Conservation (phyloP, 306 rosid species). For the Nissolia schottii region DNA sequence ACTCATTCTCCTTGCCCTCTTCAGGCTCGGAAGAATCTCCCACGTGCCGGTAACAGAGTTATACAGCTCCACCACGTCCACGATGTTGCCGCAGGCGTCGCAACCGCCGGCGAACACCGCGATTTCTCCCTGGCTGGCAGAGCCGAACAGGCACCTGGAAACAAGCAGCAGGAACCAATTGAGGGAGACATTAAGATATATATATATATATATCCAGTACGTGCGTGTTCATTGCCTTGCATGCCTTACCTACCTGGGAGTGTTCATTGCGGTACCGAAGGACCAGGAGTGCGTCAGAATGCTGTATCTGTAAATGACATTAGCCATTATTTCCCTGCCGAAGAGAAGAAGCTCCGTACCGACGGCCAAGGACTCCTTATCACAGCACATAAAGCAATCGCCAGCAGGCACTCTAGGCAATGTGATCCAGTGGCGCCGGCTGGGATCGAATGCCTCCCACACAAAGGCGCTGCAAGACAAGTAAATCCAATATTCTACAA, state of each 20-base stretch:
- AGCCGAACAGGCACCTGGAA: conserved; percentile 76
- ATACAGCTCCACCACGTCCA: conserved; percentile 67
- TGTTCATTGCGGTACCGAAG: conserved; percentile 44
- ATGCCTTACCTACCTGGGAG: no score
- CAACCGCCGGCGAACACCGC: conserved; percentile 82
- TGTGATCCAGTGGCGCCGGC: conserved; percentile 42
- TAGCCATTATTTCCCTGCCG: conserved; percentile 51
- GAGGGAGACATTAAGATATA: no score
- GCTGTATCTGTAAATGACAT: conserved; percentile 51
- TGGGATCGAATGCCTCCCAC: conserved; percentile 81
- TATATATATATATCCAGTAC: no score
- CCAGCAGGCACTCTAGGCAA: conserved; percentile 54
- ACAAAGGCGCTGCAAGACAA: conserved; percentile 57
- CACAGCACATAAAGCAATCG: conserved; percentile 57
- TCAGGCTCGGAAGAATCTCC: conserved; percentile 64
- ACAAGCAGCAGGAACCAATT: no score
- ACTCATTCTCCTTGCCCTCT: conserved; percentile 58
- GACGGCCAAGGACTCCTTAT: conserved; percentile 81
- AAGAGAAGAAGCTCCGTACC: conserved; percentile 83
- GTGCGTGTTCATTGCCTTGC: no score
- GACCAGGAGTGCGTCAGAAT: conserved; percentile 67
- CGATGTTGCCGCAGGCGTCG: conserved; percentile 43
- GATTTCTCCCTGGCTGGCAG: conserved; percentile 61
- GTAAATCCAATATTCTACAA: conserved; percentile 74
- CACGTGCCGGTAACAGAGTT: conserved; percentile 59